Base-by-base conservation (phyloP, 805 yeast species). In the Saturnispora silvae region DNA sequence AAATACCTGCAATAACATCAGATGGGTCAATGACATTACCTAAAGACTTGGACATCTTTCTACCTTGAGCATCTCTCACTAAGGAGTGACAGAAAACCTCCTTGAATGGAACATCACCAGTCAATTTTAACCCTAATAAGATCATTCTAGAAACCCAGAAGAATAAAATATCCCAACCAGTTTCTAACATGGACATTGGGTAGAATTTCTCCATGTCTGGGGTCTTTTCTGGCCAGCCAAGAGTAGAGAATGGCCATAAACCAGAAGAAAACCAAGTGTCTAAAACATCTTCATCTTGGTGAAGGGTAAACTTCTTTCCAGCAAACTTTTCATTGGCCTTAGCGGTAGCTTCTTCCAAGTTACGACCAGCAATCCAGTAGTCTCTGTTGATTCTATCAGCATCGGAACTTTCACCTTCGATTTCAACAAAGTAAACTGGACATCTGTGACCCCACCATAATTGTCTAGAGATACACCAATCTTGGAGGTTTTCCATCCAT, bases 241-340 rank as follows among this genome's bases (percentile, higher is more conserved):
- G 65, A 40, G 96, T 92, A 36, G 95, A 80, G 57, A 92, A 79
- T 42, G 98, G 96, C 97, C 97, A 92, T 61, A 92, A 67, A 43
- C 96, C 97, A 30, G 96, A 81, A 8, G 96, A 86, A 65, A 92
- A 92, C 98, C 98, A 92, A 14, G 98, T 92, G 63, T 92, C 98
- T 52, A 92, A 74, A 34, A 92, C 97, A 61, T 92, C 98, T 61
- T 89, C 97, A 62, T 92, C 98, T 67, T 92, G 97, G 56, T 79
- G 83, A 50, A 89, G 69, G 24, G 81, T 74, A 57, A 77, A 83
- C 43, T 70, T 76, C 53, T 65, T 64, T 41, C 70, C 73, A 14
- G 94, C 74, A 64, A 81, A 92, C 56, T 74, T 78, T 49, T 65
- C 66, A 22, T 63, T 62, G 28, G 97, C 97, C 67, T 85, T 86